phyloP scores from a whole-genome alignment of 139 green algal genomes.

The Volvox reticuliferus region DNA sequence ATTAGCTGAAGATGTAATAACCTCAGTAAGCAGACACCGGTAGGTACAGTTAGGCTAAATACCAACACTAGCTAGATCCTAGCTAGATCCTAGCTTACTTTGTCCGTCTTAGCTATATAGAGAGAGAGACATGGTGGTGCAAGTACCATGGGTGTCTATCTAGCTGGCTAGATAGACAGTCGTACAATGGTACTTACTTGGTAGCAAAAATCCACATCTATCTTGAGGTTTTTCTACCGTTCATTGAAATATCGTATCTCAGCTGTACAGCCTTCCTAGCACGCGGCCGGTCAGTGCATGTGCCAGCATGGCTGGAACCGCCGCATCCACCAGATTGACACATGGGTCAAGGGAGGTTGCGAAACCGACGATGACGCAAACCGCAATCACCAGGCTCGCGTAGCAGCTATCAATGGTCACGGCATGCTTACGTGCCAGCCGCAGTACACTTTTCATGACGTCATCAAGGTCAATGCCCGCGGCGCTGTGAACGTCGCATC shows the following conservation, averaged over 20 bases:
- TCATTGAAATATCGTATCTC: neutral
- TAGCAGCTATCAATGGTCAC: slow-evolving; percentile 92
- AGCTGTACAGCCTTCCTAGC: slow-evolving; percentile 80
- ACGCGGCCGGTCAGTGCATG: slow-evolving; percentile 83
- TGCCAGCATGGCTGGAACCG: slow-evolving; percentile 75
- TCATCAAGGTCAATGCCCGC: slow-evolving; percentile 87
- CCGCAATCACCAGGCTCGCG: slow-evolving; percentile 84
- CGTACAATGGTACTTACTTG: neutral
- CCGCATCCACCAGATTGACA: slow-evolving; percentile 93
- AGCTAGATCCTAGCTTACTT: too few relatives aligned
- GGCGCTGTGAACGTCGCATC: slow-evolving; percentile 69
- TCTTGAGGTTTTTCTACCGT: too few relatives aligned
- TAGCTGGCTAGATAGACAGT: too few relatives aligned
- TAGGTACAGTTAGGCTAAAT: too few relatives aligned
- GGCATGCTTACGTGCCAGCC: slow-evolving; percentile 73
- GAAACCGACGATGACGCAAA: slow-evolving; percentile 93
- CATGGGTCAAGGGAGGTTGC: slow-evolving; percentile 84
- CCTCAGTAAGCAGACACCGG: too few relatives aligned
- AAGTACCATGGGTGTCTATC: too few relatives aligned
- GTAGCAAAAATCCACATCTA: neutral
- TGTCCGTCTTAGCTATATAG: too few relatives aligned
- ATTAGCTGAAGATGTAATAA: too few relatives aligned
- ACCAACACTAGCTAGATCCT: too few relatives aligned
- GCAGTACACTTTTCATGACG: slow-evolving; percentile 63
- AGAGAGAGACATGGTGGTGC: too few relatives aligned